These are phyloP conservation scores for Talaromyces sp. DNA, from an alignment of 2,329 filamentous ascomycete species.

Conservation along the genomic window DNA sequence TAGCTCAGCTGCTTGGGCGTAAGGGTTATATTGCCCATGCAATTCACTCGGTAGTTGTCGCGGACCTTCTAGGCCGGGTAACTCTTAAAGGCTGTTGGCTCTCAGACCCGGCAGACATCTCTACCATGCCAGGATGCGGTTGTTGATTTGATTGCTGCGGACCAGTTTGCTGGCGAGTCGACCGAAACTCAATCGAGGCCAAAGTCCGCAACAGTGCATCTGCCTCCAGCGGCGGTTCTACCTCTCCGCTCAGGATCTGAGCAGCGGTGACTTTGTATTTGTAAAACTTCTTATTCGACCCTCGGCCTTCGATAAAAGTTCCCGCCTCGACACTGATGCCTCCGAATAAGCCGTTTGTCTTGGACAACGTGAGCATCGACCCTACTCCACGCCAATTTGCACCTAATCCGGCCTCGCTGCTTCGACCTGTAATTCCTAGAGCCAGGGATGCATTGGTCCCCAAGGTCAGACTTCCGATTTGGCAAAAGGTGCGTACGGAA, in stretches of 20 bases:
- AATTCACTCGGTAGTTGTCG: neutral
- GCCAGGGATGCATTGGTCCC: conserved; percentile 86
- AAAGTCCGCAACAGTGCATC: conserved; percentile 71
- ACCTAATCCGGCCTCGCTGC: conserved; percentile 80
- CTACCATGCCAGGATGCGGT: neutral
- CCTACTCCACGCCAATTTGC: conserved; percentile 75
- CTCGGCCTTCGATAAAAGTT: conserved; percentile 76
- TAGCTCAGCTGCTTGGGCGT: neutral
- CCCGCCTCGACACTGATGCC: conserved; percentile 81
- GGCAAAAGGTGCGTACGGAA: conserved; percentile 80
- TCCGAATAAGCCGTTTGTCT: conserved; percentile 84
- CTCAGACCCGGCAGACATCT: neutral
- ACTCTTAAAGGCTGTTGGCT: neutral
- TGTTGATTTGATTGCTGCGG: neutral
- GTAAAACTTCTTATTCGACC: conserved; percentile 87
- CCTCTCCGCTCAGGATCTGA: conserved; percentile 66
- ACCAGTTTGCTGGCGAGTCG: conserved; percentile 51
- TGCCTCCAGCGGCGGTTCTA: conserved; percentile 67
- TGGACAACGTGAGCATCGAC: conserved; percentile 82
- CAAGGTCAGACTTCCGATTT: conserved; percentile 74
- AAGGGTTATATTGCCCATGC: neutral
- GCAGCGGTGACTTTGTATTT: conserved; percentile 67
- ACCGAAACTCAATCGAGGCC: conserved; percentile 45
- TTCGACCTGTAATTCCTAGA: conserved; percentile 77
- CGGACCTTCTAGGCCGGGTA: neutral